Evolutionary conservation across 2,329 filamentous ascomycete genomes (phyloP).

Genomic region (Phaeomoniella chlamydospora): DNA sequence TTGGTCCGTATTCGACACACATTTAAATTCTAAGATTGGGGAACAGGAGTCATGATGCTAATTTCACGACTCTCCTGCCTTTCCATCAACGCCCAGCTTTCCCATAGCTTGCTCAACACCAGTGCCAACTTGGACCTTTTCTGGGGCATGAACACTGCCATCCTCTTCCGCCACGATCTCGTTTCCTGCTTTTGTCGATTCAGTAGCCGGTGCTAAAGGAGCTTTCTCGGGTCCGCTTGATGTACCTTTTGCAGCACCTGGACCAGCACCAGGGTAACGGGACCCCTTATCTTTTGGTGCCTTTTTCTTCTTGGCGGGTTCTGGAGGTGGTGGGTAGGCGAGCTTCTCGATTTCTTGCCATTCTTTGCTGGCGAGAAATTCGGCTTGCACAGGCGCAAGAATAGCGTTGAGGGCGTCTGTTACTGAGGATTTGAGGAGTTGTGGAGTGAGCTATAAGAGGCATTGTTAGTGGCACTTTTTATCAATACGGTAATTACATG

Average conservation of each 20-base stretch:
- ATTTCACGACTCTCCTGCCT: background rate
- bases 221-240: background rate
- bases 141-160: background rate
- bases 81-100: background rate
- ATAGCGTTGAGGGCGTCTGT: constrained; percentile 58
- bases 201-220: background rate
- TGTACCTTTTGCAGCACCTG: background rate
- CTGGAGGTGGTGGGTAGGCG: constrained; percentile 63
- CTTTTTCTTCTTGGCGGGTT: constrained; percentile 55
- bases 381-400: constrained; percentile 61
- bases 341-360: constrained; percentile 67
- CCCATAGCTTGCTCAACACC: background rate
- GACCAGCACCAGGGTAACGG: constrained; percentile 37
- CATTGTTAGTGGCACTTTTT: constrained; percentile 3
- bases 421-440: constrained; percentile 75
- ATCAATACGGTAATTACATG: background rate
- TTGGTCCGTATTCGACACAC: too few species aligned
- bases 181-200: background rate
- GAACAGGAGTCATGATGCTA: too few species aligned
- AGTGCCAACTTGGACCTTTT: background rate
- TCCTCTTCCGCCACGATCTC: background rate
- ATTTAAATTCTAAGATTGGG: too few species aligned
- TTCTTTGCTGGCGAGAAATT: constrained; percentile 55
- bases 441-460: constrained; percentile 55
- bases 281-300: constrained; percentile 65